Conservation (phyloP, 2,329 filamentous ascomycete species). For the Hawksworthiomyces lignivorus region DNA sequence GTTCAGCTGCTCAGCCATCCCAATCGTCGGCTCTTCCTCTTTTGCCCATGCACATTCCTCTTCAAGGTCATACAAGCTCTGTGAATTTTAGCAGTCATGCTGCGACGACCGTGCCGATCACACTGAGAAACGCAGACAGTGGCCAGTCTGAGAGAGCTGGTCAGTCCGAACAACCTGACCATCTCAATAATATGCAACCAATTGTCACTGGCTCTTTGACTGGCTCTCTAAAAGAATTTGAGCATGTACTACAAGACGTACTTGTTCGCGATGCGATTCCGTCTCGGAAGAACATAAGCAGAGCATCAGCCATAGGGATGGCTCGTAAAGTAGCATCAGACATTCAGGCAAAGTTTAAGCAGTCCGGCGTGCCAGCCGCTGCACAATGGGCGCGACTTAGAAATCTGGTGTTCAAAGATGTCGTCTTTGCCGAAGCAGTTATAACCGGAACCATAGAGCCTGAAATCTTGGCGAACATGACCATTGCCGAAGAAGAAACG, state of each 20-base stretch:
- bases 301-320: not conserved
- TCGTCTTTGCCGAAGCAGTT: constrained; percentile 24
- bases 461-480: constrained; percentile 4
- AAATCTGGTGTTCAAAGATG: not conserved
- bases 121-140: too few species aligned
- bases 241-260: not conserved
- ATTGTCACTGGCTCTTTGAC: not conserved
- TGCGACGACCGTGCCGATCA: too few species aligned
- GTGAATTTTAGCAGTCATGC: too few species aligned
- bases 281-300: not conserved
- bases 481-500: not conserved
- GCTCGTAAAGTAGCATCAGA: constrained; percentile 3
- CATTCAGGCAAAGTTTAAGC: not conserved
- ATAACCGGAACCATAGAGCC: constrained; percentile 20
- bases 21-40: too few species aligned
- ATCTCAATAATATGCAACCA: too few species aligned
- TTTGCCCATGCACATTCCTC: too few species aligned
- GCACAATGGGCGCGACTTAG: constrained; percentile 23
- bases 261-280: not conserved
- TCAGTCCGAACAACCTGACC: too few species aligned
- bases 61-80: too few species aligned
- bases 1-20: too few species aligned
- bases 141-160: too few species aligned
- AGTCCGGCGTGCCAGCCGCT: constrained; percentile 12
- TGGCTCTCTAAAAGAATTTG: not conserved